A percentile compares a stretch with the other conserved stretches of the same genome.
phyloP scores from a whole-genome alignment of 2,329 filamentous ascomycete genomes.

The Lecanosticta acicola region DNA sequence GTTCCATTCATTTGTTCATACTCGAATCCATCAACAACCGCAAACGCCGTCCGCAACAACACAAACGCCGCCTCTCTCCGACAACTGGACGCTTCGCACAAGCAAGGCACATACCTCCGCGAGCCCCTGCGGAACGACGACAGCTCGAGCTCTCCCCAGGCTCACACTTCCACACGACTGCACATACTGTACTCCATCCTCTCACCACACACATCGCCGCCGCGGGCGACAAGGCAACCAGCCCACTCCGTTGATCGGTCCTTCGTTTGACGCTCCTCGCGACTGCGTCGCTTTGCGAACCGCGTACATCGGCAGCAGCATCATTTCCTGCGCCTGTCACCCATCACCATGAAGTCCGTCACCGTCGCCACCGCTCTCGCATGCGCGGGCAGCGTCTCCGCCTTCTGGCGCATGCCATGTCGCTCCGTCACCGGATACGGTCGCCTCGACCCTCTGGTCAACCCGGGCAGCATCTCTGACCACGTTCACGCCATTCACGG shows the following conservation, averaged over 20 bases:
- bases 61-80: conserved; percentile 2
- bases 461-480: conserved; percentile 51
- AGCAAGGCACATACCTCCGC: conserved; percentile 18
- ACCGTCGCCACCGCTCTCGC: conserved; percentile 23
- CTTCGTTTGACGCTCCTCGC: neutral
- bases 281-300: neutral
- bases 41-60: neutral
- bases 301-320: neutral
- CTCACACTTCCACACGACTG: conserved; percentile 3
- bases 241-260: conserved; percentile 1
- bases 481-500: conserved; percentile 75
- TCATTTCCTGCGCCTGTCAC: conserved; percentile 14
- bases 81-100: conserved; percentile 2
- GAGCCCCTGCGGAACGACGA: conserved; percentile 12
- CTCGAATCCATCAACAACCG: neutral
- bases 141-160: conserved; percentile 11
- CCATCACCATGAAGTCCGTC: conserved; percentile 24
- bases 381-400: conserved; percentile 37
- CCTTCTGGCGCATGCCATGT: conserved; percentile 90
- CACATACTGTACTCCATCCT: no score
- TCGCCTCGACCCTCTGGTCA: conserved; percentile 71
- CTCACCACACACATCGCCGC: conserved; percentile 4
- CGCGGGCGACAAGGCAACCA: conserved; percentile 7
- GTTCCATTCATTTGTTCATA: conserved; percentile 19
- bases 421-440: conserved; percentile 63